Conservation (phyloP, 2,329 filamentous ascomycete species). For the Colletotrichum navitas region DNA sequence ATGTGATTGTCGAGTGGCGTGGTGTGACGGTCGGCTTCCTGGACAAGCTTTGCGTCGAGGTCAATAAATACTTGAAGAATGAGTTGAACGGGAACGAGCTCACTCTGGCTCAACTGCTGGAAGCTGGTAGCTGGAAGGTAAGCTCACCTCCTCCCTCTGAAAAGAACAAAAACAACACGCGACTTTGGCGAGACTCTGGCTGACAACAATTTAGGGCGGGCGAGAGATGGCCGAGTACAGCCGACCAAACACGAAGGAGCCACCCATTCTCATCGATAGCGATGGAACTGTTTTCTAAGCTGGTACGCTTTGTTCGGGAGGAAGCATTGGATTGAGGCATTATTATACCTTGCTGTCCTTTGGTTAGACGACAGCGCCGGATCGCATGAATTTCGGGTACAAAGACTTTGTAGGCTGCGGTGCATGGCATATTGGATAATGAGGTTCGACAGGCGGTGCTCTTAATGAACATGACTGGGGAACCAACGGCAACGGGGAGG, state of each 20-base stretch:
- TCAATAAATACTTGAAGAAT: conserved; percentile 71
- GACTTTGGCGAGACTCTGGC: neutral
- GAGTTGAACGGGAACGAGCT: conserved; percentile 78
- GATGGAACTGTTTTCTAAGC: conserved; percentile 93
- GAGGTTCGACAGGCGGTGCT: conserved; percentile 14
- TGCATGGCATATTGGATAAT: conserved; percentile 17
- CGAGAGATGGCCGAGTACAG: conserved; percentile 96
- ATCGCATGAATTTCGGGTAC: conserved; percentile 6
- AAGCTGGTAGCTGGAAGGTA: conserved; percentile 98
- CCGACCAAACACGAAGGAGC: conserved; percentile 94
- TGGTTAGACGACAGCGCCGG: conserved; percentile 24
- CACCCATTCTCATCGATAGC: conserved; percentile 94
- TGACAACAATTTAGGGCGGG: conserved; percentile 72
- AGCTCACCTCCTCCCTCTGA: conserved; percentile 48
- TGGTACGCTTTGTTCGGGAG: conserved; percentile 9
- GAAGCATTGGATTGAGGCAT: conserved; percentile 37
- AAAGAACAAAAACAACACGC: no score
- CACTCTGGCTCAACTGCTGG: conserved; percentile 87
- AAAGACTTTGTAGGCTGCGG: conserved; percentile 5
- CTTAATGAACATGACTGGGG: conserved; percentile 38
- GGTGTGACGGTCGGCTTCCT: conserved; percentile 69
- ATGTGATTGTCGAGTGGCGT: conserved; percentile 72
- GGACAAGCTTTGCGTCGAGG: conserved; percentile 58
- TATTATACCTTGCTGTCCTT: conserved; percentile 40
- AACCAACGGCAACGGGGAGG: neutral